These are phyloP conservation scores for Penicillium sp. DNA, from an alignment of 2,329 filamentous ascomycete genomes.

Conservation along the genomic window DNA sequence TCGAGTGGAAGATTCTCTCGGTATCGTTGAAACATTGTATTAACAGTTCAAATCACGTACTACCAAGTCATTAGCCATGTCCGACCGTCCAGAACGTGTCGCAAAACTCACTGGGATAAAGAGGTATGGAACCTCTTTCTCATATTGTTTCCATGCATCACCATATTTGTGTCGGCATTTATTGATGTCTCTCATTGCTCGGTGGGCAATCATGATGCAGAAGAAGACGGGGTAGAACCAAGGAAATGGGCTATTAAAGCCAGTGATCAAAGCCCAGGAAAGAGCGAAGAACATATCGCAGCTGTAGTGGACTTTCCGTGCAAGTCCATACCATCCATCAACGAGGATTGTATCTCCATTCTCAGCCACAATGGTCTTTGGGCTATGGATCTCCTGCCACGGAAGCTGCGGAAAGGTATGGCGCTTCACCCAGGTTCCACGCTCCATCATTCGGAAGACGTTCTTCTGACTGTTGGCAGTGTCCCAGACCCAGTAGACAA, in stretches of 20 bases:
- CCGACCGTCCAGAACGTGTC: background rate
- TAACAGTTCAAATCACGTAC: background rate
- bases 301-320: slow-evolving; percentile 75
- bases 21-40: no score
- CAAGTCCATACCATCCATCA: slow-evolving; percentile 80
- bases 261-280: slow-evolving; percentile 73
- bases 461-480: slow-evolving; percentile 92
- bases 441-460: slow-evolving; percentile 75
- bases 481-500: slow-evolving; percentile 88
- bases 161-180: slow-evolving; percentile 74
- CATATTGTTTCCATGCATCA: slow-evolving; percentile 76
- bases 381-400: slow-evolving; percentile 77
- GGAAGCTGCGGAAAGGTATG: slow-evolving; percentile 83
- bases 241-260: slow-evolving; percentile 75
- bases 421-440: slow-evolving; percentile 64
- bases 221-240: slow-evolving; percentile 90
- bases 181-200: slow-evolving; percentile 69
- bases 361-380: slow-evolving; percentile 68
- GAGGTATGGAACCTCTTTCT: slow-evolving; percentile 72
- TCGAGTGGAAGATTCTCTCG: no score
- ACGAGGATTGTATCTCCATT: slow-evolving; percentile 72
- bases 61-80: background rate
- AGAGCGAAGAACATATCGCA: slow-evolving; percentile 76
- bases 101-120: slow-evolving; percentile 67
- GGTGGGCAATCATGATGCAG: slow-evolving; percentile 71